phyloP scores from a whole-genome alignment of 169 alveolate genomes.

The Eimeria praecox region DNA sequence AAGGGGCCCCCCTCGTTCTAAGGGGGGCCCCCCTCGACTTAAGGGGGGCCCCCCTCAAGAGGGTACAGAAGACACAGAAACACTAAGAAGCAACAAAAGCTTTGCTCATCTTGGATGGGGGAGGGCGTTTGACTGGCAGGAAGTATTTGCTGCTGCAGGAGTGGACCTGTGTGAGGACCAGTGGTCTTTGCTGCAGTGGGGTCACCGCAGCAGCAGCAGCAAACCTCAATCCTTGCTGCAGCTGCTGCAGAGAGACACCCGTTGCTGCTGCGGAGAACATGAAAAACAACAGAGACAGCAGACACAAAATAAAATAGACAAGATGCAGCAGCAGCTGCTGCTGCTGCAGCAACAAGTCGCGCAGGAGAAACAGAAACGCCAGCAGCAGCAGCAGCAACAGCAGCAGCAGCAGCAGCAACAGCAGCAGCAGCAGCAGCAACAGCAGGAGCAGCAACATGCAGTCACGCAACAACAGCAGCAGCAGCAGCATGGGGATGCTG shows the following conservation, averaged over 20 bases:
- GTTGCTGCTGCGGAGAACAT: neutral
- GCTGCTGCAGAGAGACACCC: conserved; percentile 2
- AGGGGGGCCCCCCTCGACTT: neutral
- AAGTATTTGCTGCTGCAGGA: conserved; percentile 2
- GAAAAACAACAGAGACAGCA: neutral
- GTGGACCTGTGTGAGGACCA: conserved; percentile 27
- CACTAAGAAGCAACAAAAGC: too few relatives aligned
- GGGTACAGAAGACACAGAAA: neutral
- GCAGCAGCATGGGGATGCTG: neutral
- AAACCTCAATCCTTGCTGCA: conserved; percentile 20
- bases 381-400: conserved; percentile 24
- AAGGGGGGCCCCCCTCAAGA: neutral
- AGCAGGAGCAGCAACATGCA: conserved; percentile 4
- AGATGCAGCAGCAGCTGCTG: conserved; percentile 26
- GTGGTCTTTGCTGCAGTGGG: conserved; percentile 58
- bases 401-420: conserved; percentile 1
- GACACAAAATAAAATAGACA: neutral
- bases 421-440: neutral
- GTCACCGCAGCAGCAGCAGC: conserved; percentile 40
- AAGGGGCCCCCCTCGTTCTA: neutral
- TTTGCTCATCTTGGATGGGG: conserved; percentile 46
- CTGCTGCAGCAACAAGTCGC: neutral
- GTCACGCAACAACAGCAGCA: neutral
- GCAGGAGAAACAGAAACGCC: neutral
- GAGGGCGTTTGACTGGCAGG: conserved; percentile 38